A percentile compares a stretch with the other conserved stretches of the same genome.
These are phyloP conservation scores for Cinchona pubescens DNA, from an alignment of 257 asterid genomes.

Conservation along the genomic window DNA sequence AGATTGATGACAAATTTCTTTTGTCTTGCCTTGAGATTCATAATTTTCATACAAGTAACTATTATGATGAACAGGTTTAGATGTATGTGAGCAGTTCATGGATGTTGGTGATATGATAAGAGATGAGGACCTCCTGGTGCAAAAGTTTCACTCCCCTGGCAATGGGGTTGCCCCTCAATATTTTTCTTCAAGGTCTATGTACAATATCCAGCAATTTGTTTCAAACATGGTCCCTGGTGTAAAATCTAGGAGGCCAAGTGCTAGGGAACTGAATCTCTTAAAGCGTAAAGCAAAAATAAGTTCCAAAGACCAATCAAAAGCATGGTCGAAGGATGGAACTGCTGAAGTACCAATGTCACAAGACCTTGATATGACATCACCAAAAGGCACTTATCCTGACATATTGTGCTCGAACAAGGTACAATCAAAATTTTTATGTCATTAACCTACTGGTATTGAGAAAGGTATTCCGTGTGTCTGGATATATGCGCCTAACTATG, in stretches of 20 bases:
- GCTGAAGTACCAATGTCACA: slow-evolving; percentile 63
- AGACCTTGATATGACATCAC: slow-evolving; percentile 67
- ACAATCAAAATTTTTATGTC: slow-evolving; percentile 15
- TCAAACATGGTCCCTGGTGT: slow-evolving; percentile 77
- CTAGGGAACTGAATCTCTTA: slow-evolving; percentile 91
- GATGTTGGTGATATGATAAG: slow-evolving; percentile 93
- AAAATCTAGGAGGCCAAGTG: slow-evolving; percentile 95
- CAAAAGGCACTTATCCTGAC: slow-evolving; percentile 55
- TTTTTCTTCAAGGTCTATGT: slow-evolving; percentile 56
- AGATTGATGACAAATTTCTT: too few relatives aligned
- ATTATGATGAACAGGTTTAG: slow-evolving; percentile 62
- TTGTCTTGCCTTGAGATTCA: neutral
- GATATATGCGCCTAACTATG: neutral
- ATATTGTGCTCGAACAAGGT: slow-evolving; percentile 74
- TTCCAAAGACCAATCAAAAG: slow-evolving; percentile 85
- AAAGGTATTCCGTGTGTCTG: neutral
- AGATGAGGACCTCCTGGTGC: slow-evolving; percentile 87
- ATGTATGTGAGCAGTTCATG: slow-evolving; percentile 94
- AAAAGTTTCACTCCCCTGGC: slow-evolving; percentile 54
- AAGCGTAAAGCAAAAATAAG: slow-evolving; percentile 87
- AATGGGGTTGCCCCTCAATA: slow-evolving; percentile 66
- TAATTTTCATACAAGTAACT: slow-evolving; percentile 1
- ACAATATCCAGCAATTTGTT: slow-evolving; percentile 69
- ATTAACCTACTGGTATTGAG: neutral
- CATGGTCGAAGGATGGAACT: slow-evolving; percentile 80